Evolutionary conservation across 202 grass and related monocot species (phyloP).

Genomic region (Setaria viridis): DNA sequence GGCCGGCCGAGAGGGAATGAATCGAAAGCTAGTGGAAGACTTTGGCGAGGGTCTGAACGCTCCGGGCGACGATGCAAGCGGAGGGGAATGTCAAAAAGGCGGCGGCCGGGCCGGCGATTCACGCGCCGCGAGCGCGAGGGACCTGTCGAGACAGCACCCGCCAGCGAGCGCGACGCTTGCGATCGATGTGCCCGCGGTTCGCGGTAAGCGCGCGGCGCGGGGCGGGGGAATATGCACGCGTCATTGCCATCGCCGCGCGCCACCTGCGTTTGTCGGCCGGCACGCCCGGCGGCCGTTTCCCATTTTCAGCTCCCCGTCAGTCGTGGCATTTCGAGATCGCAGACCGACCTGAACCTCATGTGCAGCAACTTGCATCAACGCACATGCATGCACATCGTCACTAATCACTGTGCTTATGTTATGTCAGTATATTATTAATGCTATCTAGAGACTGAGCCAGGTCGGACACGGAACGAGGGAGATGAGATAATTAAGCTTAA

Average conservation of each 20-base stretch:
- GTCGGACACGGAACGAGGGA: background rate
- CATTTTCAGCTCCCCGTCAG: background rate
- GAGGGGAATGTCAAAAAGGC: constrained; percentile 62
- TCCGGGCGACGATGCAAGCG: background rate
- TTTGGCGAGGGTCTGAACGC: constrained; percentile 33
- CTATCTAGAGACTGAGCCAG: background rate
- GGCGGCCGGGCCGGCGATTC: background rate
- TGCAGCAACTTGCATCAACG: too few relatives aligned
- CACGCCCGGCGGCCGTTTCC: constrained; percentile 6
- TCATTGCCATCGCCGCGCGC: constrained; percentile 27
- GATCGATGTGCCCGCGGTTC: constrained; percentile 36
- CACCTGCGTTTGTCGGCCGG: constrained; percentile 43
- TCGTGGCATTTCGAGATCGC: background rate
- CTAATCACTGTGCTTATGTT: too few relatives aligned
- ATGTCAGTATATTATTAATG: too few relatives aligned
- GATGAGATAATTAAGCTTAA: background rate
- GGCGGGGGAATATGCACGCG: constrained; percentile 36
- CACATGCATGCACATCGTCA: too few relatives aligned
- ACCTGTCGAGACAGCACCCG: background rate
- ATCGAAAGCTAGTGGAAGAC: constrained; percentile 23
- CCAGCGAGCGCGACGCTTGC: background rate
- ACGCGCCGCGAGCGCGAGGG: constrained; percentile 32
- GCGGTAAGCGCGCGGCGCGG: background rate
- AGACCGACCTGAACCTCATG: too few relatives aligned
- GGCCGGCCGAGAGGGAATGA: background rate